Evolutionary conservation across 1,139 yeast genomes (phyloP).

Genomic region (Pichia sp.): DNA sequence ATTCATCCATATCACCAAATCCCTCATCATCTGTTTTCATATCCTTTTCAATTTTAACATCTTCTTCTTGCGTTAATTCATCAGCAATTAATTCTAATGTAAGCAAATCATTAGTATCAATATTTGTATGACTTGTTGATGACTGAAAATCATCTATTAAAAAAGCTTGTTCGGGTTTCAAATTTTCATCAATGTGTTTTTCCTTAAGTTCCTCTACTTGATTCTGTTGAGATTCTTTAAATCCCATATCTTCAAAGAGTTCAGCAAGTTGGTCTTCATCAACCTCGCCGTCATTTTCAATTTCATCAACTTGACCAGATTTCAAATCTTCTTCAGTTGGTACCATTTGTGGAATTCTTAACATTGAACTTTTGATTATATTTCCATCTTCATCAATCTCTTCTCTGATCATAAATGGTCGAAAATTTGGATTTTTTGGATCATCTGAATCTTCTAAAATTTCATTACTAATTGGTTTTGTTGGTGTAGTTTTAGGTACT

Average conservation of each 20-base stretch:
- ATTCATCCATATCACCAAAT: slow-evolving; percentile 20
- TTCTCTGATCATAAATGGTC: slow-evolving; percentile 71
- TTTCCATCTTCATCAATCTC: slow-evolving; percentile 77
- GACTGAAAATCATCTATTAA: not conserved
- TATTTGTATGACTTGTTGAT: slow-evolving; percentile 7
- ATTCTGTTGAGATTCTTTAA: slow-evolving; percentile 5
- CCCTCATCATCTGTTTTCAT: slow-evolving; percentile 32
- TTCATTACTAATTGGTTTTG: not conserved
- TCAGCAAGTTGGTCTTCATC: slow-evolving; percentile 37
- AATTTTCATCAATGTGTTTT: slow-evolving; percentile 4
- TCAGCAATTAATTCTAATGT: slow-evolving; percentile 49
- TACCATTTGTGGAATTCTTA: slow-evolving; percentile 14
- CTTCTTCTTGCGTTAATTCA: slow-evolving; percentile 41
- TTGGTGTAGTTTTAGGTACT: not conserved
- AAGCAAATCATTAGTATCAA: slow-evolving; percentile 47
- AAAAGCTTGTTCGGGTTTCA: not conserved
- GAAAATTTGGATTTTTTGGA: slow-evolving; percentile 9
- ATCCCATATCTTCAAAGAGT: slow-evolving; percentile 47
- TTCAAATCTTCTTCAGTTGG: not conserved
- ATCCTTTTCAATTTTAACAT: slow-evolving; percentile 30
- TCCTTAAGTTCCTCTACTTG: not conserved
- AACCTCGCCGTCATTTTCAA: slow-evolving; percentile 11
- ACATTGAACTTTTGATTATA: slow-evolving; percentile 14
- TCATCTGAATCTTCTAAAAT: not conserved
- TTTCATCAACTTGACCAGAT: slow-evolving; percentile 2